Evolutionary conservation across 2,329 filamentous ascomycete genomes (phyloP), one percentile per base, ranked within the genome.

Genomic region (Pseudogymnoascus sp.): DNA sequence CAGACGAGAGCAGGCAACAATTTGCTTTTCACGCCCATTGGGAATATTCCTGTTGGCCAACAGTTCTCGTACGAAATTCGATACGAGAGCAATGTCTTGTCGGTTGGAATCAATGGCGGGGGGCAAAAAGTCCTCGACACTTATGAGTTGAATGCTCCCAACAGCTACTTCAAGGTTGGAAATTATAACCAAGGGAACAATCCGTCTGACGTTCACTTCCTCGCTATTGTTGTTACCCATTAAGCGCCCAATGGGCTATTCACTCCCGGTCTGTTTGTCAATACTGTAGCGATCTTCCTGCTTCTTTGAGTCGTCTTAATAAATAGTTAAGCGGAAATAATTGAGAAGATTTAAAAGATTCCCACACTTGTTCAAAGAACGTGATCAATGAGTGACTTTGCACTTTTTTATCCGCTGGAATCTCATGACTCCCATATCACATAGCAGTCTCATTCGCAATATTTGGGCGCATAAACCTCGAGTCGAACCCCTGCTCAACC

Each of bases 81-180:
- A 37, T 78, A 78, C 59, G 72, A 75, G 65, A 67, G 66, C 11
- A 68, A 70, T 19, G 68, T 69, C 14, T 66, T 79, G 28, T 72
- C 69, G 1, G 69, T 76, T 4, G 66, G 64, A 37, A 67, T 76
- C 61, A 73, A 75, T 65, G 72, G 70, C 2, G 69, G 62, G 2
- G n/a, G n/a, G n/a, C 56, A 66, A 22, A 66, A 71, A 63, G 66
- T 63, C 3, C 62, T 75, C 24, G 65, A 65, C 62, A 74, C 72
- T 1, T 72, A 70, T 53, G 62, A 70, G 7, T 67, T 75, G 16
- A 65, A 71, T 61, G 66, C 64, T 3, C 74, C 75, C 3, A 60
- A 64, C 14, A 75, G 73, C 65, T 76, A 76, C 65, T 77, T 76
- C 70, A 77, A 76, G 70, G 72, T 67, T 6, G 74, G 75, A 28